phyloP scores from a whole-genome alignment of 805 yeast species.

The Sporopachydermia quercuum region DNA sequence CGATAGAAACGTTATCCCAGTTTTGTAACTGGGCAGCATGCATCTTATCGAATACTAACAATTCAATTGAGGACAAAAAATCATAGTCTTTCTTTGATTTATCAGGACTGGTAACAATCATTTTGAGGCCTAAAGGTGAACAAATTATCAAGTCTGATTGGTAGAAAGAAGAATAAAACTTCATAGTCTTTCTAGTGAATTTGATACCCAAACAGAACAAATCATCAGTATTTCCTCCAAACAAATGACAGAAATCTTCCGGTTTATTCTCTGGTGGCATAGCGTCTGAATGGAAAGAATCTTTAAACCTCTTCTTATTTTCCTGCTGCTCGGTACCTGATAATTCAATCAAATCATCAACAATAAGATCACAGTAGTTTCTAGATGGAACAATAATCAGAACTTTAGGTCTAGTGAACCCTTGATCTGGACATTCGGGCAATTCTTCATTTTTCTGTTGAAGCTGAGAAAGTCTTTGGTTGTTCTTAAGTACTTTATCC shows the following conservation, averaged over 20 bases:
- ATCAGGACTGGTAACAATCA: constrained; percentile 27
- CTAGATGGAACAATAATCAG: constrained; percentile 75
- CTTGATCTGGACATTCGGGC: constrained; percentile 76
- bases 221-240: constrained; percentile 85
- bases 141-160: constrained; percentile 78
- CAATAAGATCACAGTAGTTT: constrained; percentile 55
- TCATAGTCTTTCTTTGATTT: constrained; percentile 53
- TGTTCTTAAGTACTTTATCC: constrained; percentile 71
- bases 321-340: constrained; percentile 67
- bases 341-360: constrained; percentile 42
- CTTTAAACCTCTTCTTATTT: constrained; percentile 58
- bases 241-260: constrained; percentile 62
- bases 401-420: constrained; percentile 87
- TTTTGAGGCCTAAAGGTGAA: constrained; percentile 78
- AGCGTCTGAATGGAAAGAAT: constrained; percentile 47
- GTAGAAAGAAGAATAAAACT: constrained; percentile 71
- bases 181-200: constrained; percentile 75
- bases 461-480: constrained; percentile 32
- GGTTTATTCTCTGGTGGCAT: constrained; percentile 48
- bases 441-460: constrained; percentile 32
- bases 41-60: constrained; percentile 66
- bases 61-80: constrained; percentile 79
- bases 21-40: constrained; percentile 85
- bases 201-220: constrained; percentile 85
- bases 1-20: constrained; percentile 66